phyloP scores from a whole-genome alignment of 345 rosid genomes.

The Brassica nigra region DNA sequence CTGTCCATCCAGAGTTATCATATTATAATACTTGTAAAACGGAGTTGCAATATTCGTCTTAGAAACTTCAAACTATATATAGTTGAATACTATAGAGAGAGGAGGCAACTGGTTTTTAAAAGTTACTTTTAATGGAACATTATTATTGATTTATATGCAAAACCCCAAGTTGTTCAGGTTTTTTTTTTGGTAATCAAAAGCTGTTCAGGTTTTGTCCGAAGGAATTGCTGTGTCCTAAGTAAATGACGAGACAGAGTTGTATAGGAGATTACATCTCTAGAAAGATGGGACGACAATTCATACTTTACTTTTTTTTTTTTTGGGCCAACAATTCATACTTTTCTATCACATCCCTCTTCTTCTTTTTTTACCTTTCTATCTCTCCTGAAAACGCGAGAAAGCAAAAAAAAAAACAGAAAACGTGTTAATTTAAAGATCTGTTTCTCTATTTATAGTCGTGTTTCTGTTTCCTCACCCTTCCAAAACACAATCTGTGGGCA shows the following conservation, averaged over 20 bases:
- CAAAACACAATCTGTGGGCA: not conserved
- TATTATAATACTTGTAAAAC: not conserved
- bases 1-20: slow-evolving; percentile 1
- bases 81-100: not conserved
- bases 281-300: not conserved
- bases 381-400: not conserved
- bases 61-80: not conserved
- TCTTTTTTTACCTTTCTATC: not conserved
- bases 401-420: not conserved
- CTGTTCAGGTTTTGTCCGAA: not conserved
- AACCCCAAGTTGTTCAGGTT: not conserved
- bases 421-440: not conserved
- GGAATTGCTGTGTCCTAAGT: not conserved
- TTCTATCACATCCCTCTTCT: not conserved
- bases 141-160: not conserved
- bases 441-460: slow-evolving; percentile 10
- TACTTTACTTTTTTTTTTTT: not conserved
- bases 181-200: not conserved
- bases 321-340: slow-evolving; percentile 4
- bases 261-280: not conserved
- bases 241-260: not conserved
- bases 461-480: slow-evolving; percentile 4
- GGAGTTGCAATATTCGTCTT: not conserved
- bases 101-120: not conserved
- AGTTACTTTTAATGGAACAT: not conserved